phyloP scores from a whole-genome alignment of 2,329 filamentous ascomycete species.

The Cucurbitaria berberidis region DNA sequence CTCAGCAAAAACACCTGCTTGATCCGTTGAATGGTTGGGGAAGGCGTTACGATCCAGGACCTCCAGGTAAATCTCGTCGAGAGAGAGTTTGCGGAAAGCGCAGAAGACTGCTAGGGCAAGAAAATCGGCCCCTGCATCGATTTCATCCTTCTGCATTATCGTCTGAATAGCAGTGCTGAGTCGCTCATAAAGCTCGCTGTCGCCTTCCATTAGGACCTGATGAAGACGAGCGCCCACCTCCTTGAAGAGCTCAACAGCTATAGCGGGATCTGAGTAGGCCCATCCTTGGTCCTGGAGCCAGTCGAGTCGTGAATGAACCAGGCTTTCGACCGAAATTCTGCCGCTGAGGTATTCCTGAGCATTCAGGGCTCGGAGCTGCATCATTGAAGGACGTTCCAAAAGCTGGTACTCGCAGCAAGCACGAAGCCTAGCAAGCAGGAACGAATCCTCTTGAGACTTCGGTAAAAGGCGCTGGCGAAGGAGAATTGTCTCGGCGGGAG shows the following conservation, averaged over 20 bases:
- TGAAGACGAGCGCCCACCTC: slow-evolving; percentile 2
- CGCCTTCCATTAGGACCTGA: slow-evolving; percentile 9
- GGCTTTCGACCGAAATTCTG: slow-evolving; percentile 8
- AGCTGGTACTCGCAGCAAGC: slow-evolving; percentile 15
- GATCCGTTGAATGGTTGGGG: slow-evolving; percentile 63
- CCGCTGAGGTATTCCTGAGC: slow-evolving; percentile 19
- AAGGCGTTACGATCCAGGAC: slow-evolving; percentile 65
- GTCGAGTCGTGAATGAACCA: background rate
- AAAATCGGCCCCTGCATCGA: slow-evolving; percentile 52
- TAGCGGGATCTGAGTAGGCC: background rate
- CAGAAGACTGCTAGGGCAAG: slow-evolving; percentile 62
- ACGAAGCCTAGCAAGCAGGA: slow-evolving; percentile 12
- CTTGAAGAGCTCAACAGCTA: slow-evolving; percentile 1
- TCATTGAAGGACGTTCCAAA: slow-evolving; percentile 16
- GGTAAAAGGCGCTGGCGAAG: slow-evolving; percentile 21
- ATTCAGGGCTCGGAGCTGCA: slow-evolving; percentile 15
- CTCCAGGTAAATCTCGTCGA: slow-evolving; percentile 66
- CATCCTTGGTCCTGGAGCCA: background rate
- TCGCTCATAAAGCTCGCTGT: slow-evolving; percentile 12
- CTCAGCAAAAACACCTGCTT: slow-evolving; percentile 65
- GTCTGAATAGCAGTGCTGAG: slow-evolving; percentile 12
- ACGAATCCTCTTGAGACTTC: slow-evolving; percentile 13
- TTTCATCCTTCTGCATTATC: slow-evolving; percentile 1
- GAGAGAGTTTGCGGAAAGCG: slow-evolving; percentile 58
- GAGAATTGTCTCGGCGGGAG: slow-evolving; percentile 22